Evolutionary conservation across 257 asterid species (phyloP).

Genomic region (Paraleonurus japonicus): DNA sequence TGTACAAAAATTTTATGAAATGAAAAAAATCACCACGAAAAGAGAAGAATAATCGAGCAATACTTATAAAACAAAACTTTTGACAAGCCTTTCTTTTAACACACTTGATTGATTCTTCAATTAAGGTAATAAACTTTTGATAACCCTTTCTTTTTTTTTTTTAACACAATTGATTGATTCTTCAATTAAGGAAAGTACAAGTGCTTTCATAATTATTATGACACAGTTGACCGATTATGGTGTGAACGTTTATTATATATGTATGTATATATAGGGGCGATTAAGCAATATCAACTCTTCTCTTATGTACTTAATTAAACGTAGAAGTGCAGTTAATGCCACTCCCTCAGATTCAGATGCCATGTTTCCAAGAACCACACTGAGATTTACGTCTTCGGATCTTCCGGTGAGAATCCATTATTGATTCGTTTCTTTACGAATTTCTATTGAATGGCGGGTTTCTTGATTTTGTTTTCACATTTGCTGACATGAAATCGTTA

Average conservation of each 20-base stretch:
- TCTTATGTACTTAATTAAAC: slow-evolving; percentile 24
- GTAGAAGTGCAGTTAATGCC: slow-evolving; percentile 34
- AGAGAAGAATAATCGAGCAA: too few species aligned
- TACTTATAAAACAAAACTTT: too few species aligned
- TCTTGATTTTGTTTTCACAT: slow-evolving; percentile 1
- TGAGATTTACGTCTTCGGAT: slow-evolving; percentile 41
- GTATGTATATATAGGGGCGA: background rate
- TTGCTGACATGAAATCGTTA: slow-evolving; percentile 11
- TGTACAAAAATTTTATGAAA: too few species aligned
- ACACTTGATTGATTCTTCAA: background rate
- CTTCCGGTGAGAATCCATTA: slow-evolving; percentile 28
- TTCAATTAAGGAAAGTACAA: background rate
- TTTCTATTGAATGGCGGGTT: slow-evolving; percentile 9
- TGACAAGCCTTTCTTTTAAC: background rate
- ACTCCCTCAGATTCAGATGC: slow-evolving; percentile 45
- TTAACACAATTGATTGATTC: background rate
- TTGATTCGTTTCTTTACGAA: background rate
- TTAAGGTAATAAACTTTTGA: background rate
- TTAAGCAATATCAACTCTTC: slow-evolving; percentile 24
- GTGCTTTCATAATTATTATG: background rate
- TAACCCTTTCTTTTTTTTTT: background rate
- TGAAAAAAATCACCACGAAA: too few species aligned
- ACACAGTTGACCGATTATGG: background rate
- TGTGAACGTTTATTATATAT: slow-evolving; percentile 11
- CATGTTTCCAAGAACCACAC: slow-evolving; percentile 28